Percentiles rank a stretch among this genome's conserved stretches.
Conservation (phyloP, 345 rosid genomes). For the Iberis pinnata region DNA sequence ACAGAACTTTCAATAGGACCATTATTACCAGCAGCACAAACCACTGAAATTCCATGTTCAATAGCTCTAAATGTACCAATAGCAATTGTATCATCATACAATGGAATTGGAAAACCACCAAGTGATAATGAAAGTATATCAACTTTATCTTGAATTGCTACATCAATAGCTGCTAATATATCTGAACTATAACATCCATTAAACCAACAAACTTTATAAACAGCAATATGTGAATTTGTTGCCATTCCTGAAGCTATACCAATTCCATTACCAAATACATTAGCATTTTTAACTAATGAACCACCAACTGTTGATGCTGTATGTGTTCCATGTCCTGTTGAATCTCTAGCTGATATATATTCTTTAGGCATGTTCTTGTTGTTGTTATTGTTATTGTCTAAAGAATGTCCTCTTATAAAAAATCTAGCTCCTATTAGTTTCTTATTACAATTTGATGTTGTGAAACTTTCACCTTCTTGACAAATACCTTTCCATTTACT, state of each 20-base stretch:
- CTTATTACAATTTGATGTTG: slow-evolving; percentile 50
- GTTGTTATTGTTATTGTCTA: slow-evolving; percentile 35
- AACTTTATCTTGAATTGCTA: slow-evolving; percentile 69
- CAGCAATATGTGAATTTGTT: slow-evolving; percentile 73
- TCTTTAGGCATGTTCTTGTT: slow-evolving; percentile 40
- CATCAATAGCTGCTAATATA: slow-evolving; percentile 78
- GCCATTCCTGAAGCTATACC: slow-evolving; percentile 91
- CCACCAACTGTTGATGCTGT: slow-evolving; percentile 90
- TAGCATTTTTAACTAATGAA: slow-evolving; percentile 54
- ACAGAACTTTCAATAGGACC: slow-evolving; percentile 77
- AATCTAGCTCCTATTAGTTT: slow-evolving; percentile 84
- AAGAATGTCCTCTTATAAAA: slow-evolving; percentile 70
- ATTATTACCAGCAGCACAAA: slow-evolving; percentile 89
- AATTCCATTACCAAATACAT: slow-evolving; percentile 61
- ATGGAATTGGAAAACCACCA: slow-evolving; percentile 80
- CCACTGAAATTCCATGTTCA: slow-evolving; percentile 70
- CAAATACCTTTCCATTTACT: slow-evolving; percentile 72
- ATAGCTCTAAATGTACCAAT: slow-evolving; percentile 84
- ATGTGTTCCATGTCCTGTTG: slow-evolving; percentile 86
- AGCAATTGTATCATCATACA: slow-evolving; percentile 75
- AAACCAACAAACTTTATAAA: slow-evolving; percentile 87
- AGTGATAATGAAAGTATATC: slow-evolving; percentile 82
- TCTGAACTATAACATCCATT: slow-evolving; percentile 86
- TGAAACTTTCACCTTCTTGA: slow-evolving; percentile 67
- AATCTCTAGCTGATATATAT: slow-evolving; percentile 69